A percentile compares a stretch with the other conserved stretches of the same genome.
Conservation (phyloP, 805 yeast species). For the Crinitomyces ghanaensis region DNA sequence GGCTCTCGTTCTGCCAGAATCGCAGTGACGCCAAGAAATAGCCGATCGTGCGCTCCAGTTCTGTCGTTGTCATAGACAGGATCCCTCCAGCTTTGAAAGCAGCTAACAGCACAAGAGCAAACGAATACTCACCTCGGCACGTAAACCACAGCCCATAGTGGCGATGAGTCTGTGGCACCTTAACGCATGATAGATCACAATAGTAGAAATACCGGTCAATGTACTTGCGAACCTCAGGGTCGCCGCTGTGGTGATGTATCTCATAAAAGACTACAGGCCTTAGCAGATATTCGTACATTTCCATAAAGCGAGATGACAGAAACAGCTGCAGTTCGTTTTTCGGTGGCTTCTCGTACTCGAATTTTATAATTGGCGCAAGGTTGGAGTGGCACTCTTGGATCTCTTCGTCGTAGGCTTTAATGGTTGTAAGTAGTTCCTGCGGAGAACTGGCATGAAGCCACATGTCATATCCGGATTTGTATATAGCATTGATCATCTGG, state of each 20-base stretch:
- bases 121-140: slow-evolving; percentile 9
- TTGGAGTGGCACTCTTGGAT: slow-evolving; percentile 11
- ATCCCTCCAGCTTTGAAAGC: slow-evolving; percentile 11
- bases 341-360: slow-evolving; percentile 10
- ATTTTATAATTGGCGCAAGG: slow-evolving; percentile 10
- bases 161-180: slow-evolving; percentile 9
- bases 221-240: slow-evolving; percentile 8
- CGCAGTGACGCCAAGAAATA: slow-evolving; percentile 6
- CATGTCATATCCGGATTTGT: slow-evolving; percentile 7
- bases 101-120: slow-evolving; percentile 10
- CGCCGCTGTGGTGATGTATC: slow-evolving; percentile 6
- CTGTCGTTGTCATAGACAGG: slow-evolving; percentile 4
- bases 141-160: slow-evolving; percentile 14
- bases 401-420: slow-evolving; percentile 9
- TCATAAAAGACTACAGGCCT: slow-evolving; percentile 12
- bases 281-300: slow-evolving; percentile 10
- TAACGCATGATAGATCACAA: slow-evolving; percentile 7
- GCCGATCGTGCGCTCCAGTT: slow-evolving; percentile 6
- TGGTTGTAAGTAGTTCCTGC: slow-evolving; percentile 7
- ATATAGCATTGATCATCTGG: slow-evolving; percentile 10
- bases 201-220: slow-evolving; percentile 11
- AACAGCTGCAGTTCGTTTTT: slow-evolving; percentile 8
- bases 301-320: slow-evolving; percentile 10
- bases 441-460: slow-evolving; percentile 10
- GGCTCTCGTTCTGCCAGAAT: slow-evolving; percentile 8